Evolutionary conservation across 495 filamentous ascomycete genomes (phyloP).

Genomic region (Friedmanniomyces endolithicus): DNA sequence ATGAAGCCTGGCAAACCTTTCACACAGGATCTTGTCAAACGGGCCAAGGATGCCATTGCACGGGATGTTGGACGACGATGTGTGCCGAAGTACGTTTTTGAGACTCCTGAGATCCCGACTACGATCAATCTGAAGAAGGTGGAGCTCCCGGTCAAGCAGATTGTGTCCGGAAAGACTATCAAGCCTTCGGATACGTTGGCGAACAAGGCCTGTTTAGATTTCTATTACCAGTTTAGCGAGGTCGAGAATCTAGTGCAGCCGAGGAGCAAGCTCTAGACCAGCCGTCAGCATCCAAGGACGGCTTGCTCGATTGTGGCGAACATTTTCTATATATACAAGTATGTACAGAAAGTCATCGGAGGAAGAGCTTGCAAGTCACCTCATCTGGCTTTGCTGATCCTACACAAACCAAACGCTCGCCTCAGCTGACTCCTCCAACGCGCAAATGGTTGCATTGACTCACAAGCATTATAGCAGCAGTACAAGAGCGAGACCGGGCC

Average conservation of each 20-base stretch:
- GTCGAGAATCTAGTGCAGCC: slow-evolving; percentile 47
- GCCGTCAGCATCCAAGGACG: too few species aligned
- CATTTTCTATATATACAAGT: too few species aligned
- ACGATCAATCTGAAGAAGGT: slow-evolving; percentile 82
- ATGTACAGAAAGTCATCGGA: too few species aligned
- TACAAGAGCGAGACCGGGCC: too few species aligned
- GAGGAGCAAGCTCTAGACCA: slow-evolving; percentile 33
- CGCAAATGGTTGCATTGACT: too few species aligned
- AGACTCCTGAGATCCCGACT: slow-evolving; percentile 70
- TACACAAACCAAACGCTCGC: too few species aligned
- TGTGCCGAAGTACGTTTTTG: slow-evolving; percentile 66
- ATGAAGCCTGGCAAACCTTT: slow-evolving; percentile 52
- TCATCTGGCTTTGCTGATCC: too few species aligned
- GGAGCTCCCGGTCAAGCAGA: slow-evolving; percentile 74
- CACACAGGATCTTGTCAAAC: slow-evolving; percentile 41
- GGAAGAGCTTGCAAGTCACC: too few species aligned
- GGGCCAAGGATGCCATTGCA: slow-evolving; percentile 51
- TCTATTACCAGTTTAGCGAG: slow-evolving; percentile 69
- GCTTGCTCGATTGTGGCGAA: too few species aligned
- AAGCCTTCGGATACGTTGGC: slow-evolving; percentile 65
- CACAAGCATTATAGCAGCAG: too few species aligned
- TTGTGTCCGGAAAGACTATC: slow-evolving; percentile 60
- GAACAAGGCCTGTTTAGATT: slow-evolving; percentile 56
- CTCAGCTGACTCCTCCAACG: too few species aligned
- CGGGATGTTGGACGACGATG: slow-evolving; percentile 55